Conservation (phyloP, 1,284 basidiomycete genomes). For the Dichomitus squalens region DNA sequence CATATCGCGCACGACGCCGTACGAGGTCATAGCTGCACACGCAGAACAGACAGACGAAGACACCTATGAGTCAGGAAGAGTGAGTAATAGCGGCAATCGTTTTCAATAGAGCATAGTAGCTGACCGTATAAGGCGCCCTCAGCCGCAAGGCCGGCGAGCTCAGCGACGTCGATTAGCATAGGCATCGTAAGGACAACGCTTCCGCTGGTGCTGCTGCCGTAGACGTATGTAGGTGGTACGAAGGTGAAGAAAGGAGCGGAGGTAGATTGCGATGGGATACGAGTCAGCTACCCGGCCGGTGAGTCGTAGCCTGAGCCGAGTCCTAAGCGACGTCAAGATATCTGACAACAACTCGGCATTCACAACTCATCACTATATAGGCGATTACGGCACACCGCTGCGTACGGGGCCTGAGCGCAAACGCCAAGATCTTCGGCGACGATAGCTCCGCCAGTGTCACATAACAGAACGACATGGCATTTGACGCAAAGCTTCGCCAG, state of each 20-base stretch:
- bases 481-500: background rate
- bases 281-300: too few species aligned
- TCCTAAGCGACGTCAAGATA: too few species aligned
- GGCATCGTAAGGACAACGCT: background rate
- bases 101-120: background rate
- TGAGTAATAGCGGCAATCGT: background rate
- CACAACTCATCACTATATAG: background rate
- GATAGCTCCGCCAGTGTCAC: background rate
- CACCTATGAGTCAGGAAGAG: background rate
- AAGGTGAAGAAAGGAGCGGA: too few species aligned
- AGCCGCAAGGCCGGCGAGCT: slow-evolving; percentile 15
- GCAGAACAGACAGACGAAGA: slow-evolving; percentile 1
- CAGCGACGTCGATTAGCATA: slow-evolving; percentile 19
- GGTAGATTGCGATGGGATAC: too few species aligned
- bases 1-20: background rate
- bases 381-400: background rate
- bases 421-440: background rate
- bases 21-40: slow-evolving; percentile 8
- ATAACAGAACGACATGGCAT: background rate
- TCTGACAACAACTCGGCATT: background rate
- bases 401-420: background rate
- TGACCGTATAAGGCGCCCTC: slow-evolving; percentile 19
- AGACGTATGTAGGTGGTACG: too few species aligned
- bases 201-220: background rate
- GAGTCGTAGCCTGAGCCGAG: too few species aligned